Conservation (phyloP, 2,329 filamentous ascomycete genomes). For the Periconia sp. region DNA sequence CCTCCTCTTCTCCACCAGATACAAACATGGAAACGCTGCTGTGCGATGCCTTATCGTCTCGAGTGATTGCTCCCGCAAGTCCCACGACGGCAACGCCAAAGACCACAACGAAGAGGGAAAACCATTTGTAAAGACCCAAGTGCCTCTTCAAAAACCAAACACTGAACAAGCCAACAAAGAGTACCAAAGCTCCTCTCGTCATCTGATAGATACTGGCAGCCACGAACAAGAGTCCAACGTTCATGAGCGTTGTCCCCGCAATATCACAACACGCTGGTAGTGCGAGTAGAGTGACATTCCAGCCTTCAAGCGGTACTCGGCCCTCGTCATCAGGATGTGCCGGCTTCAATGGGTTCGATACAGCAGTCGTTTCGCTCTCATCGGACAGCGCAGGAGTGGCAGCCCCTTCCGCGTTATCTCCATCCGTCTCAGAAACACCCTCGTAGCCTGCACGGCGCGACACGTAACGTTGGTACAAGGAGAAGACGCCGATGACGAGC, state of each 20-base stretch:
- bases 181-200: conserved; percentile 89
- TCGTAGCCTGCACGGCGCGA: conserved; percentile 63
- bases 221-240: conserved; percentile 89
- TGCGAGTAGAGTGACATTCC: conserved; percentile 72
- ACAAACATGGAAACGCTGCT: conserved; percentile 18
- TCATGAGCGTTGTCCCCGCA: conserved; percentile 94
- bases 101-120: conserved; percentile 83
- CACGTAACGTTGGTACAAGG: conserved; percentile 63
- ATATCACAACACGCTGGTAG: conserved; percentile 93
- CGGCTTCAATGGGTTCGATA: conserved; percentile 55
- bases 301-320: conserved; percentile 65
- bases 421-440: conserved; percentile 54
- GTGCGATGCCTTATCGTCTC: conserved; percentile 60
- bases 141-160: conserved; percentile 83
- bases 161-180: conserved; percentile 95
- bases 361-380: conserved; percentile 47
- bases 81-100: conserved; percentile 87
- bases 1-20: conserved; percentile 31
- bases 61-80: conserved; percentile 80
- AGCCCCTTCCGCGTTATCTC: conserved; percentile 16
- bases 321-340: conserved; percentile 56
- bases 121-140: conserved; percentile 88
- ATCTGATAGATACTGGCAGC: conserved; percentile 98
- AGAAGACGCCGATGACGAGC: conserved; percentile 77
- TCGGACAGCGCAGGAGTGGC: conserved; percentile 46